Evolutionary conservation across 257 asterid species (phyloP), one percentile per base, ranked within the genome.

Genomic region (Scutellaria barbata): DNA sequence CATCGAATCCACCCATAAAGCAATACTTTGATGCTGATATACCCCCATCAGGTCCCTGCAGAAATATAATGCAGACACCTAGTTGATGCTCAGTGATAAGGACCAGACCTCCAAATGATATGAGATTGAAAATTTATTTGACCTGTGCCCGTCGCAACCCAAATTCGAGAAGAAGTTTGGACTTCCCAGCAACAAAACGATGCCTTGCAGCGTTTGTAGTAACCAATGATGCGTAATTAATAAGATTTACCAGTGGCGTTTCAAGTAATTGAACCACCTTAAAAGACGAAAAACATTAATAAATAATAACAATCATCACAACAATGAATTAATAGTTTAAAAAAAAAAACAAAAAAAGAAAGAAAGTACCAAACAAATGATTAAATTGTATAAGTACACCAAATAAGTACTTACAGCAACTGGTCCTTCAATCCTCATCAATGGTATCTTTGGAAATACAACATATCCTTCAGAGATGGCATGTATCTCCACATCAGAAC

Each of bases 21-120:
- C 94, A 84, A 79, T 95, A 95, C 82, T 90, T 92, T 30, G 99
- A 95, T 68, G 98, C 98, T 48, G 95, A 84, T 48, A 95, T 88
- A 73, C 98, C 98, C 75, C 99, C 99, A 83, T 95, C 99, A 77
- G 99, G 99, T 47, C 99, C 99, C 98, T 94, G 81, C 81, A 76
- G n/a, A 69, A 56, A 65, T 41, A 62, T 20, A 47, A 58, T 66
- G 66, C 60, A 68, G 39, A 40, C 47, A 78, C 52, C 17, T 39
- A n/a, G 33, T 65, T 74, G 48, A 71, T 66, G 63, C 60, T 65
- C 17, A 41, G 40, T 43, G 79, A 42, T 10, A 73, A 55, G 57
- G 72, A 69, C 48, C 35, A 66, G 60, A 43, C 35, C 18, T 66
- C 45, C 53, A 66, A 65, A 83, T 37, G 70, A 69, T 68, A 81